A percentile compares a stretch with the other conserved stretches of the same genome.
phyloP scores from a whole-genome alignment of 768 basidiomycete species.

The Fomitopsis serialis region DNA sequence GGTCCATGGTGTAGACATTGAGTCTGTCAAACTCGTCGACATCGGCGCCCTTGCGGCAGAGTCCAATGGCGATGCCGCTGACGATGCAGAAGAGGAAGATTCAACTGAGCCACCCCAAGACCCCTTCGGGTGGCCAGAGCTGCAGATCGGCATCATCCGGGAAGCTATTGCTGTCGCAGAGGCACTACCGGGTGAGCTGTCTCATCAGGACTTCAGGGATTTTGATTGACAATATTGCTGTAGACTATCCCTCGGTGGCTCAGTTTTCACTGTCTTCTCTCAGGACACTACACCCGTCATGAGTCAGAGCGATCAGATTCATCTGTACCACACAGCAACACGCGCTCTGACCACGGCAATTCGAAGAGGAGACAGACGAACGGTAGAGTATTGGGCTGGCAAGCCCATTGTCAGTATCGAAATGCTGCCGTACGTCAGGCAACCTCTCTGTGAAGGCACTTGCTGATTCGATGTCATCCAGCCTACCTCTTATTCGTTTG shows the following conservation, averaged over 20 bases:
- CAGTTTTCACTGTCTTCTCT: constrained; percentile 88
- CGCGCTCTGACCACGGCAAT: constrained; percentile 70
- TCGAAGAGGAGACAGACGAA: constrained; percentile 68
- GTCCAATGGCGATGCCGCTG: not conserved
- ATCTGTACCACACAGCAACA: constrained; percentile 66
- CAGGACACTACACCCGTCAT: constrained; percentile 66
- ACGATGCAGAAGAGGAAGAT: constrained; percentile 27
- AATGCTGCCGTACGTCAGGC: constrained; percentile 59
- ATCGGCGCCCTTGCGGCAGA: not conserved
- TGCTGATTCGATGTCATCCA: constrained; percentile 23
- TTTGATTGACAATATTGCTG: not conserved
- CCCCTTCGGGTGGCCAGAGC: constrained; percentile 87
- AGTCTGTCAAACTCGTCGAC: constrained; percentile 52
- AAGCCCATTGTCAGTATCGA: constrained; percentile 75
- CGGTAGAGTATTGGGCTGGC: constrained; percentile 84
- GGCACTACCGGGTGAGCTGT: constrained; percentile 71
- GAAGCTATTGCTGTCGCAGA: constrained; percentile 92
- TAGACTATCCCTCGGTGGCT: constrained; percentile 82
- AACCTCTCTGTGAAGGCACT: not conserved
- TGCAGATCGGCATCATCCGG: constrained; percentile 89
- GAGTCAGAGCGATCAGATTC: constrained; percentile 71
- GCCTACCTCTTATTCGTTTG: constrained; percentile 63
- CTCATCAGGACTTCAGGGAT: not conserved
- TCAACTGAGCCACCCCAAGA: constrained; percentile 36
- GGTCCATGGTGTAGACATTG: constrained; percentile 78